Conservation (phyloP, 257 asterid species). For the Cordia subcordata region DNA sequence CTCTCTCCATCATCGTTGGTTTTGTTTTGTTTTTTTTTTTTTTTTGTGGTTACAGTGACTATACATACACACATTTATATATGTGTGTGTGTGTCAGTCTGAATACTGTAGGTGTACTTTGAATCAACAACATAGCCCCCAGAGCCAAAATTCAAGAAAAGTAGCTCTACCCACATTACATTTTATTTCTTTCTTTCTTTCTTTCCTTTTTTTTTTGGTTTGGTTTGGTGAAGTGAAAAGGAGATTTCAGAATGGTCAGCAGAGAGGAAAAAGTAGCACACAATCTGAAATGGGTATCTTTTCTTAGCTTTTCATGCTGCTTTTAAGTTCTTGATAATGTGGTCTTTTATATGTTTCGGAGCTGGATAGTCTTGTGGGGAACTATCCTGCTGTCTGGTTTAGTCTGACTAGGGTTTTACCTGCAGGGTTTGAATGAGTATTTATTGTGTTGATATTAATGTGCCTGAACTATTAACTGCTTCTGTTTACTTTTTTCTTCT, state of each 20-base stretch:
- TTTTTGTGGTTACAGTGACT: too few species aligned
- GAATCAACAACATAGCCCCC: conserved; percentile 8
- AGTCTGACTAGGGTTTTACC: conserved; percentile 22
- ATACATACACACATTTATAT: neutral
- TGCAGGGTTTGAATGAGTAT: conserved; percentile 22
- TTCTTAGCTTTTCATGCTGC: conserved; percentile 16
- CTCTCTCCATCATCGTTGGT: conserved; percentile 31
- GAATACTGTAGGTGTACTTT: neutral
- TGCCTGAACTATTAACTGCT: conserved; percentile 25
- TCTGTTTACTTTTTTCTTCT: neutral
- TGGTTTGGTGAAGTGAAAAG: neutral
- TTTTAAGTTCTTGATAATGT: conserved; percentile 13
- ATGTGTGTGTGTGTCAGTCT: neutral
- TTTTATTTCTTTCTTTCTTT: too few species aligned
- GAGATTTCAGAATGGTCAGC: conserved; percentile 18
- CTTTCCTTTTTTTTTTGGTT: too few species aligned
- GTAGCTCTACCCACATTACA: neutral
- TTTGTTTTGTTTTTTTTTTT: conserved; percentile 4
- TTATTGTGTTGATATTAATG: conserved; percentile 25
- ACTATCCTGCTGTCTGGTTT: neutral
- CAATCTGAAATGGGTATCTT: conserved; percentile 29
- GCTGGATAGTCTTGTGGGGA: conserved; percentile 3
- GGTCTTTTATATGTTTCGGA: conserved; percentile 25
- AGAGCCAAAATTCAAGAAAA: conserved; percentile 12
- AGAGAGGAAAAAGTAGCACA: conserved; percentile 23